These are phyloP conservation scores for Aurinia saxatilis DNA, from an alignment of 345 rosid species.

Conservation along the genomic window DNA sequence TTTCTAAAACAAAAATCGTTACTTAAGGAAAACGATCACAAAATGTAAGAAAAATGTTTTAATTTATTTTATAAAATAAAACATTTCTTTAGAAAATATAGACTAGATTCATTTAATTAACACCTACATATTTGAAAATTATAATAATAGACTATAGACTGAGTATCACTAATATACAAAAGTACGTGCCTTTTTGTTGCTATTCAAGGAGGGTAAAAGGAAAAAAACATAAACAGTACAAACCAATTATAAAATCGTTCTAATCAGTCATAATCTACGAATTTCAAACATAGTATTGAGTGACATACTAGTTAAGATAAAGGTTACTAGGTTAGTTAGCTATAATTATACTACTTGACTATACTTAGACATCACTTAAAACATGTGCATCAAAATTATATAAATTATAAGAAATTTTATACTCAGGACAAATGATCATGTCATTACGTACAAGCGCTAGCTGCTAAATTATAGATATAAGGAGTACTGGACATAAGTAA, in stretches of 20 bases:
- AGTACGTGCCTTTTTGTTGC: not conserved
- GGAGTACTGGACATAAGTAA: no score
- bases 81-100: no score
- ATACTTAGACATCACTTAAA: not conserved
- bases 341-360: not conserved
- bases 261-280: not conserved
- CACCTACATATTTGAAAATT: no score
- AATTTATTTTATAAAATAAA: no score
- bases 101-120: no score
- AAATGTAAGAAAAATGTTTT: no score
- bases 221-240: not conserved
- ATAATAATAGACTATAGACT: not conserved
- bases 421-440: no score
- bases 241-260: not conserved
- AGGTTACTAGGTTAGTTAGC: not conserved
- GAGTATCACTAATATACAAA: not conserved
- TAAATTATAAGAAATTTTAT: no score
- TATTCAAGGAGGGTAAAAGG: not conserved
- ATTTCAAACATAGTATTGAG: not conserved
- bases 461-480: no score
- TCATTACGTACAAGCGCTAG: no score
- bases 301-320: slow-evolving; percentile 10
- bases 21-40: no score
- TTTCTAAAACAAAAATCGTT: no score
- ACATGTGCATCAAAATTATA: slow-evolving; percentile 13